Conservation (phyloP, 2,329 filamentous ascomycete species). For the Thielaviopsis euricoi region DNA sequence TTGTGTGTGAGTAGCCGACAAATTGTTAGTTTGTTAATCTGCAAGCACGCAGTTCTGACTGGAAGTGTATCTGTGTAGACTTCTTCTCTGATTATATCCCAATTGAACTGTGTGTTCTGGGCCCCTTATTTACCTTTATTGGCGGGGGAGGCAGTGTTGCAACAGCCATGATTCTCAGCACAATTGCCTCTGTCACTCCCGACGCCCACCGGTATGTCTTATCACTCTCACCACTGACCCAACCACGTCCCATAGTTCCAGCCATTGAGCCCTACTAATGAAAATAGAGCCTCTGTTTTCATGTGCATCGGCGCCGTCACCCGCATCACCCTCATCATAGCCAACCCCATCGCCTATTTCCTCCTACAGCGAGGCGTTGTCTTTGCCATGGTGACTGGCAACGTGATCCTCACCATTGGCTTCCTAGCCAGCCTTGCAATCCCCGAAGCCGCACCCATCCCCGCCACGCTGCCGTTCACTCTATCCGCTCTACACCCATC, state of each 20-base stretch:
- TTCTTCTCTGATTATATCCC: background rate
- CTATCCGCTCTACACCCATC: background rate
- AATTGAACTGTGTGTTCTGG: background rate
- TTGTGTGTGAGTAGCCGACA: background rate
- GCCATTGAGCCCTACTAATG: too few relatives aligned
- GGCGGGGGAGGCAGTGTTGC: background rate
- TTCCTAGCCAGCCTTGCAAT: slow-evolving; percentile 1
- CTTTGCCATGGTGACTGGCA: slow-evolving; percentile 3
- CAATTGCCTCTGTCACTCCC: background rate
- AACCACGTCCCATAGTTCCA: too few relatives aligned
- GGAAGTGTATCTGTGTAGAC: background rate
- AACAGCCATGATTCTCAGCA: background rate
- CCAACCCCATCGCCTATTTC: slow-evolving; percentile 12
- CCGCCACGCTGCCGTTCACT: background rate
- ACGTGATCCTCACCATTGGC: background rate
- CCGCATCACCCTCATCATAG: slow-evolving; percentile 5
- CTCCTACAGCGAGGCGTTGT: slow-evolving; percentile 8
- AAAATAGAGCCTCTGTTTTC: slow-evolving; percentile 8
- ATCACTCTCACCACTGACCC: too few relatives aligned
- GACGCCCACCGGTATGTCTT: background rate
- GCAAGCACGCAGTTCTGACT: background rate
- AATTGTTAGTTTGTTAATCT: background rate
- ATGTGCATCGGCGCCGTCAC: slow-evolving; percentile 7
- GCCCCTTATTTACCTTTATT: background rate
- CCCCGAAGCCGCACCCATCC: slow-evolving; percentile 8